Conservation (phyloP, 2,329 filamentous ascomycete genomes). For the Ceratocystis eucalypticola region DNA sequence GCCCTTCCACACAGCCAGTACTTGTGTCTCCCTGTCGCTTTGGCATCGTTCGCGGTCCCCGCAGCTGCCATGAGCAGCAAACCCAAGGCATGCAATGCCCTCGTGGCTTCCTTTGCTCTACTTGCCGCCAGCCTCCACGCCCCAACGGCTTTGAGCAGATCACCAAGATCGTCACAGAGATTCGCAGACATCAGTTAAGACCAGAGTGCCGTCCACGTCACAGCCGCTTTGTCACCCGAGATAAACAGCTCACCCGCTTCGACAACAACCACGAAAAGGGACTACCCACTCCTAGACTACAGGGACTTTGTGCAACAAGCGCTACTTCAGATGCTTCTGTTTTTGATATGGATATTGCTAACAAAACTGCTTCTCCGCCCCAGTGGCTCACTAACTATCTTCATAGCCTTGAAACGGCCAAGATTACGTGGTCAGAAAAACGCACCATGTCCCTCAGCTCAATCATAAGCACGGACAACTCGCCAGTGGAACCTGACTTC, state of each 20-base stretch:
- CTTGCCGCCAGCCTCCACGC: neutral
- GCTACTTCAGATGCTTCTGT: neutral
- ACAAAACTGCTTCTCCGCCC: neutral
- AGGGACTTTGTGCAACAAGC: neutral
- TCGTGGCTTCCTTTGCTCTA: neutral
- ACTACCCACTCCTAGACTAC: neutral
- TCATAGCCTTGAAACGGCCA: neutral
- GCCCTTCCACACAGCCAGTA: neutral
- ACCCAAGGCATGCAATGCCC: neutral
- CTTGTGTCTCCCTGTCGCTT: neutral
- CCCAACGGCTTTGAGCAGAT: slow-evolving; percentile 6
- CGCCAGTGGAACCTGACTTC: neutral
- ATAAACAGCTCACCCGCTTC: neutral
- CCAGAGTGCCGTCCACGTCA: neutral
- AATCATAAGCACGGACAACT: neutral
- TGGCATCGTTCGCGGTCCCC: slow-evolving; percentile 1
- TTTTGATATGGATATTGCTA: neutral
- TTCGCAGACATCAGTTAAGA: neutral
- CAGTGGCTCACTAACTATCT: neutral
- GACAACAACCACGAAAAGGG: neutral
- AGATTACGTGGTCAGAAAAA: neutral
- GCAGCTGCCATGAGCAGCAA: neutral
- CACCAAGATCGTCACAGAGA: neutral
- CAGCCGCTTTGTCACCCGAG: neutral
- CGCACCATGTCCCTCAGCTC: neutral